These are phyloP conservation scores for Alternaria rosae DNA, from an alignment of 2,329 filamentous ascomycete species.

Conservation along the genomic window DNA sequence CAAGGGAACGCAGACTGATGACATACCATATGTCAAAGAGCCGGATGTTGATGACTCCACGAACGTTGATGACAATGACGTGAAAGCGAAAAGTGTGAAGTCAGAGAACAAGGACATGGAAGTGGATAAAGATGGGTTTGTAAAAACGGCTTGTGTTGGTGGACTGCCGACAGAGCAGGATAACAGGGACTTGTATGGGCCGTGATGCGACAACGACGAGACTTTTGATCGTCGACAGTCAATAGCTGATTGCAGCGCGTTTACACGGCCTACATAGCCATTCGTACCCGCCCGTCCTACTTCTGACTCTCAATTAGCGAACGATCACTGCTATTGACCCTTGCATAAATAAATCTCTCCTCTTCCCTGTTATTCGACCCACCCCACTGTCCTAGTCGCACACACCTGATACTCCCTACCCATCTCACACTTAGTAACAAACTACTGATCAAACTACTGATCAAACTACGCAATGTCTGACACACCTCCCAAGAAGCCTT, in stretches of 20 bases:
- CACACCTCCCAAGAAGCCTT: no score
- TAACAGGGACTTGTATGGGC: neutral
- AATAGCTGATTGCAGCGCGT: neutral
- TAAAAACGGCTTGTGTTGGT: neutral
- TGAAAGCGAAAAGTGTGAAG: neutral
- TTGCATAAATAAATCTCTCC: no score
- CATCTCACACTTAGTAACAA: no score
- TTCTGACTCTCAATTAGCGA: no score
- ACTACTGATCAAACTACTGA: no score
- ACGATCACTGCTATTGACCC: neutral
- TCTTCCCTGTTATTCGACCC: neutral
- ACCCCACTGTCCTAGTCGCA: neutral
- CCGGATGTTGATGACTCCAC: neutral
- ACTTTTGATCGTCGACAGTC: accelerated
- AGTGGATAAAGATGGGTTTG: neutral
- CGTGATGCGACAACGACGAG: neutral
- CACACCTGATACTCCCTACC: no score
- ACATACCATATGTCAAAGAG: neutral
- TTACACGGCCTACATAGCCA: neutral
- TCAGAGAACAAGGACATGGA: neutral
- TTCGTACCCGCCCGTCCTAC: neutral
- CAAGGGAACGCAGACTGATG: neutral
- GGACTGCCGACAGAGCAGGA: neutral
- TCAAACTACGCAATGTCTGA: no score
- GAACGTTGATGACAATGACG: neutral